phyloP scores from a whole-genome alignment of 495 filamentous ascomycete species.

The Polyplosphaeria fusca region DNA sequence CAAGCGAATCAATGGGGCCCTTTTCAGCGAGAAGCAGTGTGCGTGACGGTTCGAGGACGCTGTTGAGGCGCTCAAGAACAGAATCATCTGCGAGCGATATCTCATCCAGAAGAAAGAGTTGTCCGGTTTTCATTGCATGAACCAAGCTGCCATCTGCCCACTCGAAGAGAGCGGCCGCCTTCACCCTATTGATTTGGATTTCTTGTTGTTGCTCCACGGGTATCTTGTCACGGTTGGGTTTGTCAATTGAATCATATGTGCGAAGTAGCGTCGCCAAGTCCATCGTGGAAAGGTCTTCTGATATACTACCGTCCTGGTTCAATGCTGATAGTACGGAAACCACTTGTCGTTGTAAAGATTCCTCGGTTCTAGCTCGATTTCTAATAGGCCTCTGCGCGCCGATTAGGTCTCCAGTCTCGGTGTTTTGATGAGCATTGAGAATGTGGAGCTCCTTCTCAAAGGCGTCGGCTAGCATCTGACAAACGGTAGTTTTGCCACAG shows the following conservation, averaged over 20 bases:
- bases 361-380: conserved; percentile 69
- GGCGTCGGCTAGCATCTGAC: conserved; percentile 83
- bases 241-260: conserved; percentile 47
- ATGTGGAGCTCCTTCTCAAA: conserved; percentile 72
- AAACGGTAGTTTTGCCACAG: conserved; percentile 95
- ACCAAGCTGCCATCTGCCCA: conserved; percentile 97
- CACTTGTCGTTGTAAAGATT: conserved; percentile 63
- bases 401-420: conserved; percentile 95
- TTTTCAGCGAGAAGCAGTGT: conserved; percentile 92
- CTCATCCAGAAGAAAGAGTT: conserved; percentile 93
- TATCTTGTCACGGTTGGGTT: conserved; percentile 40
- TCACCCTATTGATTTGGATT: conserved; percentile 59
- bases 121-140: conserved; percentile 83
- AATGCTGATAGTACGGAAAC: conserved; percentile 42
- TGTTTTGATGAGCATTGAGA: conserved; percentile 95
- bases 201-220: conserved; percentile 51
- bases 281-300: conserved; percentile 39
- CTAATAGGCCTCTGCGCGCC: conserved; percentile 90
- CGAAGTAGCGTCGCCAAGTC: conserved; percentile 47
- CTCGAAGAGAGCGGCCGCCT: conserved; percentile 82
- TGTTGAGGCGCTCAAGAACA: conserved; percentile 93
- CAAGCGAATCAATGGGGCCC: conserved; percentile 72
- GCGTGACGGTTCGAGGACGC: conserved; percentile 86
- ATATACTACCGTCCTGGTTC: conserved; percentile 6
- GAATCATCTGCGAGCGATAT: conserved; percentile 98